phyloP scores from a whole-genome alignment of 2,329 filamentous ascomycete species.

The Neophaeococcomyces mojaviensis region DNA sequence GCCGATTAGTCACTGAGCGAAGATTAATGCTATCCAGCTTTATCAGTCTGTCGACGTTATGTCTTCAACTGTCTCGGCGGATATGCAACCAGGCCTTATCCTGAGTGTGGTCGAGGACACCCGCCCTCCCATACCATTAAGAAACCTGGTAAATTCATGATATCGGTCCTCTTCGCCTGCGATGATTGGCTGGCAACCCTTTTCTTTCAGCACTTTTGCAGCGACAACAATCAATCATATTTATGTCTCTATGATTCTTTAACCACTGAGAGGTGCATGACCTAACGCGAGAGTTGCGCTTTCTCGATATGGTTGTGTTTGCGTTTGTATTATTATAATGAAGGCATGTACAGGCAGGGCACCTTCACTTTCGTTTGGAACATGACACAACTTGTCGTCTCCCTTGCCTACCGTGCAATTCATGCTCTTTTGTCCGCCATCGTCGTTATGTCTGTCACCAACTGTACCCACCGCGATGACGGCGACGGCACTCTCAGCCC shows the following conservation, averaged over 20 bases:
- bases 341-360: too few species aligned
- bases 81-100: constrained; percentile 2
- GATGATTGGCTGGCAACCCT: background rate
- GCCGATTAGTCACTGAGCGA: constrained; percentile 24
- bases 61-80: constrained; percentile 10
- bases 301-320: too few species aligned
- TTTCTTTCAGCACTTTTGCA: too few species aligned
- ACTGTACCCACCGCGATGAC: background rate
- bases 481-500: background rate
- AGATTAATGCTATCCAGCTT: constrained; percentile 18
- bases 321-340: too few species aligned
- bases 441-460: background rate
- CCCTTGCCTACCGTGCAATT: background rate
- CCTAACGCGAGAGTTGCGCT: too few species aligned
- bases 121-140: background rate
- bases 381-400: background rate
- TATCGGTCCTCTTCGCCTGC: background rate
- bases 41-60: constrained; percentile 16
- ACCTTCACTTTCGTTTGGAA: too few species aligned
- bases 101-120: constrained; percentile 7
- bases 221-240: too few species aligned
- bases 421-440: background rate
- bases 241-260: too few species aligned
- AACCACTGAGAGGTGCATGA: too few species aligned
- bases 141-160: background rate